Evolutionary conservation across 2,329 filamentous ascomycete genomes (phyloP).

Genomic region (Penicillium occitanis): DNA sequence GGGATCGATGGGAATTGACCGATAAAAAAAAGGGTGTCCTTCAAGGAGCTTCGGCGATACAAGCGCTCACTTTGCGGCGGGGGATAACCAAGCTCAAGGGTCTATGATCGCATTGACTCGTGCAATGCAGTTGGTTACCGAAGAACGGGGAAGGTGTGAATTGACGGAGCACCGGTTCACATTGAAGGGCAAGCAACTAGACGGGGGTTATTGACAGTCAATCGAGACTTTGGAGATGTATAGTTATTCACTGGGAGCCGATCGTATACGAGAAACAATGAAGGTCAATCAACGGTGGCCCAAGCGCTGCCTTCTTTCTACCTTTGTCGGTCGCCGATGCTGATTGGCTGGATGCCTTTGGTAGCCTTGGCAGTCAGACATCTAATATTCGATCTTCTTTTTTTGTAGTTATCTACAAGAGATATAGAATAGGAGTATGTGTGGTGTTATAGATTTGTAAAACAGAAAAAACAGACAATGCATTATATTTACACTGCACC

Average conservation of each 20-base stretch:
- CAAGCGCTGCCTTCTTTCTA: constrained; percentile 1
- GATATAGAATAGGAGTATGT: neutral
- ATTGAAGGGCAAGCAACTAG: neutral
- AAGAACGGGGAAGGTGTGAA: neutral
- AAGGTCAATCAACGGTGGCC: neutral
- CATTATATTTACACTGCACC: constrained; percentile 10
- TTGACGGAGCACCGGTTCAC: neutral
- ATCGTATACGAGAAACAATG: neutral
- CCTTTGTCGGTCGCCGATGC: neutral
- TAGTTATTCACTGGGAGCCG: neutral
- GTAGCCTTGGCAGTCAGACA: neutral
- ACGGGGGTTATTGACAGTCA: neutral
- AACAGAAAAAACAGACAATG: neutral
- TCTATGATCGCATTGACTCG: neutral
- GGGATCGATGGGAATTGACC: neutral
- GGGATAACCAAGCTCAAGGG: neutral
- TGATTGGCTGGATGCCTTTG: neutral
- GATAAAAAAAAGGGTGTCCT: neutral
- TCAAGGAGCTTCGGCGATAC: neutral
- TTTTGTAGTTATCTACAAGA: too few relatives aligned
- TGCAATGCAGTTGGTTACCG: neutral
- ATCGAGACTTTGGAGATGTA: neutral
- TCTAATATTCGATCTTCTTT: neutral
- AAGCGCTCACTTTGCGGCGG: neutral
- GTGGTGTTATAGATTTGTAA: neutral